Percentiles rank a stretch among this genome's conserved stretches.
Conservation (phyloP, 345 rosid genomes). For the Nasturtium officinale region DNA sequence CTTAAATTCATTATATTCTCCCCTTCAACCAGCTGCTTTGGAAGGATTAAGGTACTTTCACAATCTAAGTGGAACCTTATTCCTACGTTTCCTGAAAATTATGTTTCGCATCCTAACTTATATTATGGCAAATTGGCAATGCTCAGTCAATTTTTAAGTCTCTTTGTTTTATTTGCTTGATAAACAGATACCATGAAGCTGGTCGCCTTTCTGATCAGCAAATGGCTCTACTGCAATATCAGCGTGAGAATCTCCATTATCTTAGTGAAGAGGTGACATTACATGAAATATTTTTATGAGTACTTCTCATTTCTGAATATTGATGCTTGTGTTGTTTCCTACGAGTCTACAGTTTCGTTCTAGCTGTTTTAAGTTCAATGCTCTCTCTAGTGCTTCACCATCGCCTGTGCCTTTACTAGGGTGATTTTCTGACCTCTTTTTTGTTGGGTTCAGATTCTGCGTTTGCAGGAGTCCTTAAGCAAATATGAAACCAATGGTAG, state of each 20-base stretch:
- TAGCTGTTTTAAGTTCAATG: neutral
- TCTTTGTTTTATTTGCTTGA: constrained; percentile 23
- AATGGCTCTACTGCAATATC: constrained; percentile 96
- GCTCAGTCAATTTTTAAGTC: neutral
- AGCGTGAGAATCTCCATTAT: constrained; percentile 97
- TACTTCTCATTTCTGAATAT: constrained; percentile 8
- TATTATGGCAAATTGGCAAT: constrained; percentile 11
- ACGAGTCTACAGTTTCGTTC: constrained; percentile 3
- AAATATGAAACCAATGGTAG: constrained; percentile 90
- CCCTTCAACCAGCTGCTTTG: constrained; percentile 90
- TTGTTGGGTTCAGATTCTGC: constrained; percentile 64
- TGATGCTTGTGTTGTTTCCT: constrained; percentile 23
- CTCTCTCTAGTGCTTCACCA: constrained; percentile 5
- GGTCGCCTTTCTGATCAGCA: constrained; percentile 95
- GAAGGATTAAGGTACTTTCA: constrained; percentile 82
- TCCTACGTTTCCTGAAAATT: neutral
- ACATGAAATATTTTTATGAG: neutral
- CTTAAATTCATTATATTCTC: constrained; percentile 88
- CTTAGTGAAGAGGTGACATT: constrained; percentile 81
- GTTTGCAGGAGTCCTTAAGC: constrained; percentile 87
- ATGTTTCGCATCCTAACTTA: neutral
- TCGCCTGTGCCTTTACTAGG: neutral
- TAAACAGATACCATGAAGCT: constrained; percentile 77
- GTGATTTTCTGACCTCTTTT: constrained; percentile 12
- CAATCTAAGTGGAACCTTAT: neutral